A percentile compares a stretch with the other conserved stretches of the same genome.
phyloP scores from a whole-genome alignment of 495 filamentous ascomycete genomes.

The Gamarada debralockiae region DNA sequence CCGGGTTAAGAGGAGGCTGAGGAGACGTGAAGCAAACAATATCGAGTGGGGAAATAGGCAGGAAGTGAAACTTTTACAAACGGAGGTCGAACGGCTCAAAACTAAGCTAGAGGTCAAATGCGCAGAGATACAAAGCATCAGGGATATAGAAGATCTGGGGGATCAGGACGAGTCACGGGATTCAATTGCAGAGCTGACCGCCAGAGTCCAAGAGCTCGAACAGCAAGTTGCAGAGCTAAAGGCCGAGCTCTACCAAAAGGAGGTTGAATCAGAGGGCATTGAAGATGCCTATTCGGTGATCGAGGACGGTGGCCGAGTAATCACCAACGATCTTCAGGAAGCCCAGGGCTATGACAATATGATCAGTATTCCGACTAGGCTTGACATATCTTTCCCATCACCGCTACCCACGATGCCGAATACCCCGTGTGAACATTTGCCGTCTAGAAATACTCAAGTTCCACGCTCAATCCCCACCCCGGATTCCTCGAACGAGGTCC shows the following conservation, averaged over 20 bases:
- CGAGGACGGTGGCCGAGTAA: constrained; percentile 29
- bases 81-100: constrained; percentile 46
- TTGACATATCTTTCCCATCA: constrained; percentile 40
- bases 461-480: constrained; percentile 31
- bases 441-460: constrained; percentile 22
- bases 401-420: constrained; percentile 35
- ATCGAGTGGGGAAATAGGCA: constrained; percentile 55
- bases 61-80: constrained; percentile 30
- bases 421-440: constrained; percentile 34
- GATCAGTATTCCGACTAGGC: constrained; percentile 22
- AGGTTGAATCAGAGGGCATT: constrained; percentile 18
- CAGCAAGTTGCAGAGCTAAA: constrained; percentile 16
- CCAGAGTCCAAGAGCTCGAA: constrained; percentile 21
- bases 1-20: constrained; percentile 65
- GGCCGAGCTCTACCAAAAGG: constrained; percentile 18
- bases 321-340: constrained; percentile 20
- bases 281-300: constrained; percentile 35
- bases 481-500: constrained; percentile 37
- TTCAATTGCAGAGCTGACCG: constrained; percentile 4
- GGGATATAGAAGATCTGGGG: constrained; percentile 20
- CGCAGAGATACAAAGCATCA: constrained; percentile 34
- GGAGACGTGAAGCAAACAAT: constrained; percentile 66
- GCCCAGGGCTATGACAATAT: constrained; percentile 22
- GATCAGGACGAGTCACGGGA: constrained; percentile 17
- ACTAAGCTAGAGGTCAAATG: constrained; percentile 49